phyloP scores from a whole-genome alignment of 768 basidiomycete species.

The Chalciporus sphaerocephalus region DNA sequence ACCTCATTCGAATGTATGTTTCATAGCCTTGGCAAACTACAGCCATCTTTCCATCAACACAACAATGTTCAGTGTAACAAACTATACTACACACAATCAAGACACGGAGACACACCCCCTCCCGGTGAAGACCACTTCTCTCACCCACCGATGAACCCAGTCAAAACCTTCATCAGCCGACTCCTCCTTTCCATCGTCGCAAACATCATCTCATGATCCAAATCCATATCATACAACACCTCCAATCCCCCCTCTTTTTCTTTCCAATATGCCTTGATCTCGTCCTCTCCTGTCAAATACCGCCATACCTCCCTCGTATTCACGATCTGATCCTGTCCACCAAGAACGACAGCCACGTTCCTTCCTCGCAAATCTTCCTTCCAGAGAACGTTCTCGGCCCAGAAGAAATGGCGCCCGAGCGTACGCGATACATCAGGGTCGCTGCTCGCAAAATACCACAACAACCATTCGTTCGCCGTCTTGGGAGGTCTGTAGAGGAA shows the following conservation, averaged over 20 bases:
- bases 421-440: constrained; percentile 60
- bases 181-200: constrained; percentile 25
- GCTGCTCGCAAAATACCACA: constrained; percentile 65
- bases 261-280: constrained; percentile 23
- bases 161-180: constrained; percentile 31
- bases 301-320: constrained; percentile 34
- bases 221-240: constrained; percentile 35
- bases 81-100: no score
- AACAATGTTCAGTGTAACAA: no score
- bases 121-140: not conserved
- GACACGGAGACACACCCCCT: not conserved
- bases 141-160: constrained; percentile 25
- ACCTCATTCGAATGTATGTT: no score
- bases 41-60: no score
- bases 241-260: constrained; percentile 28
- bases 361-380: constrained; percentile 45
- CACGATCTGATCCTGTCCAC: constrained; percentile 42
- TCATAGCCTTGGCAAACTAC: no score
- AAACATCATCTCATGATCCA: constrained; percentile 43
- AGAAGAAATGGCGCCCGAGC: constrained; percentile 60
- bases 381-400: constrained; percentile 60
- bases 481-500: constrained; percentile 58
- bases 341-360: constrained; percentile 34
- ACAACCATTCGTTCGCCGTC: constrained; percentile 56
- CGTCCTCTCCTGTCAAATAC: constrained; percentile 37